Evolutionary conservation across 768 basidiomycete genomes (phyloP), one percentile per base, ranked within the genome.

Genomic region (Leccinum ochraceum): DNA sequence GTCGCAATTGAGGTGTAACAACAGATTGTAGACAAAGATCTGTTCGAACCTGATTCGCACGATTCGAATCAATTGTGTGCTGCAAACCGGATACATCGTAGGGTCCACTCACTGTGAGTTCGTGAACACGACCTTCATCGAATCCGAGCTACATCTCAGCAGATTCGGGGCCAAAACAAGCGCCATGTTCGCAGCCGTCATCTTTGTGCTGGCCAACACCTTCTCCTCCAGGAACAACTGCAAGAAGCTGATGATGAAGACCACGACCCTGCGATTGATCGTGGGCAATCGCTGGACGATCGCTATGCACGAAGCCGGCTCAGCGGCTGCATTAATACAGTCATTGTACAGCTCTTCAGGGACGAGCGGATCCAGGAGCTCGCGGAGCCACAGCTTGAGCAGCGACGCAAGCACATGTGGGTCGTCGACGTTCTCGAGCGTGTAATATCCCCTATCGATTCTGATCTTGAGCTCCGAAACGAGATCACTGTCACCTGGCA

Each of bases 131-230:
- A 95, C 79, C 7, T 89, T 81, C 82, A 95, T 88, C n/a, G 86
- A 90, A 53, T 94, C 89, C 16, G 92, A 94, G 66, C 81, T 89
- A 69, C 94, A 95, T 58, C 94, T 79, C 50, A 97, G 74, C 49
- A 97, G 73, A 75, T 96, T 96, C 8, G 94, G 94, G 1, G 94
- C 92, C 87, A 97, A 90, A 20, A 97, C 92, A 16, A 95, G 77
- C 9, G 94, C 92, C 62, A 96, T 76, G 72, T 94, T 95, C 39
- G 86, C 86, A 11, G 90, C 83, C 3, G 92, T 95, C 94, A 95
- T 96, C 76, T 95, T 94, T 46, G 92, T 94, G 51, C 80, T 74
- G 13, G 73, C 77, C 63, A 91, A 83, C 20, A 90, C 86, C 64
- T 84, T 83, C 48, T 92, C 89, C 53, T 90, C 88, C 55, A 94